Percentiles rank a stretch among this genome's conserved stretches.
Evolutionary conservation across 2,329 filamentous ascomycete species (phyloP).

Genomic region (Cytospora schulzeri): DNA sequence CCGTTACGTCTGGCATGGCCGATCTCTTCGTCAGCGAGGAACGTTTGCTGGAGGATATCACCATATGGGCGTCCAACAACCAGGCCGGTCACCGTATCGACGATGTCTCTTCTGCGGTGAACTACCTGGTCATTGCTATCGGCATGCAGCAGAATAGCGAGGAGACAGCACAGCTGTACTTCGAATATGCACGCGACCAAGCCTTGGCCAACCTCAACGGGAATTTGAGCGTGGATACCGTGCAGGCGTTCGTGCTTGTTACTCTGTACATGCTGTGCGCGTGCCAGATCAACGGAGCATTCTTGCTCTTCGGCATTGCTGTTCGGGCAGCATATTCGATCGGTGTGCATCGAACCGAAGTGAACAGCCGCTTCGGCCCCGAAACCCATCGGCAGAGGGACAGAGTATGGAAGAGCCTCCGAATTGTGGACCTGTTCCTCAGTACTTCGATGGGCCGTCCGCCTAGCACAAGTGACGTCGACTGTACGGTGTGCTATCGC

Average conservation of each 20-base stretch:
- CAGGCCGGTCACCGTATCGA: constrained; percentile 38
- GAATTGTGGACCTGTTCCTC: constrained; percentile 54
- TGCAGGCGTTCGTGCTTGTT: constrained; percentile 53
- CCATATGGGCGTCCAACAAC: constrained; percentile 43
- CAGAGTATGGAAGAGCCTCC: constrained; percentile 56
- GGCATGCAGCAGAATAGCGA: constrained; percentile 48
- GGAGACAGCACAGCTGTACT: constrained; percentile 46
- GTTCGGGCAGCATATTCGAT: constrained; percentile 56
- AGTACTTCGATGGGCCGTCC: constrained; percentile 58
- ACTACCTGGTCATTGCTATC: constrained; percentile 55
- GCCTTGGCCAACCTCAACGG: constrained; percentile 49
- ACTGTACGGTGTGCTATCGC: constrained; percentile 55
- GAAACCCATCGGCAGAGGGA: constrained; percentile 49
- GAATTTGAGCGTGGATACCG: constrained; percentile 51
- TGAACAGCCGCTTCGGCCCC: constrained; percentile 53
- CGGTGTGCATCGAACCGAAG: constrained; percentile 55
- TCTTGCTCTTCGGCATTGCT: constrained; percentile 56
- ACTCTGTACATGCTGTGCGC: constrained; percentile 57
- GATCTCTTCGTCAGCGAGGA: constrained; percentile 49
- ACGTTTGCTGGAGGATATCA: constrained; percentile 43
- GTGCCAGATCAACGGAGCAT: constrained; percentile 58
- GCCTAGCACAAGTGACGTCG: constrained; percentile 55
- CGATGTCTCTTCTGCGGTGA: constrained; percentile 45
- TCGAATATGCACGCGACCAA: constrained; percentile 51
- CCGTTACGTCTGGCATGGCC: constrained; percentile 48